Evolutionary conservation across 768 basidiomycete species (phyloP), one percentile per base, ranked within the genome.

Genomic region (Kwoniella newhampshirensis): DNA sequence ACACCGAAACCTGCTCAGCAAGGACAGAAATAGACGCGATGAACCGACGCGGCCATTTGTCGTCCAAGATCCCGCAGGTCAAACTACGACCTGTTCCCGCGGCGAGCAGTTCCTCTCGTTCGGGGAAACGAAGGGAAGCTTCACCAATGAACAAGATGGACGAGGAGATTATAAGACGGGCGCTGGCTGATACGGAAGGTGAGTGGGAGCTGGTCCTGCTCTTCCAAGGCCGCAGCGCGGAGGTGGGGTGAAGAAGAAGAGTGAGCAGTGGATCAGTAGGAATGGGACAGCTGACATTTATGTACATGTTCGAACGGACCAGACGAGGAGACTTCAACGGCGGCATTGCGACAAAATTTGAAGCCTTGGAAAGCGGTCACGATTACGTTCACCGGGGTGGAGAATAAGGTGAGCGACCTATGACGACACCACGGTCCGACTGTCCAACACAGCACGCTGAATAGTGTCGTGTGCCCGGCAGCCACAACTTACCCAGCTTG

Each of bases 401-500:
- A 66, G 28, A 54, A 68, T 23, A 71, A 75, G 55, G 67, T 74
- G 30, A 42, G 63, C 20, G 41, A n/a, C n/a, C n/a, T n/a, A n/a
- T n/a, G n/a, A n/a, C n/a, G n/a, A n/a, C n/a, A n/a, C n/a, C n/a
- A n/a, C 12, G 26, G 49, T n/a, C 15, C 18, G 18, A n/a, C n/a
- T 39, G 32, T 46, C 21, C 30, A 32, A 1, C 21, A 23, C n/a
- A 26, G 6, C 18, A 25, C 12, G 20, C 37, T 59, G 50, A 44
- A 39, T 9, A 32, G 54, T 17, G 43, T 37, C n/a, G 15, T 40
- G 7, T 21, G 13, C n/a, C n/a, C n/a, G 25, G 3, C 59, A 92
- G 90, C 81, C 84, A 0, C 81, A 81, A 1, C 62, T 93, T 30
- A 88, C 88, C 70, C 85, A 84, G 58, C 83, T 88, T 67, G 89